Evolutionary conservation across 805 yeast genomes (phyloP), one percentile per base, ranked within the genome.

Genomic region (Myxozyma kluyveri): DNA sequence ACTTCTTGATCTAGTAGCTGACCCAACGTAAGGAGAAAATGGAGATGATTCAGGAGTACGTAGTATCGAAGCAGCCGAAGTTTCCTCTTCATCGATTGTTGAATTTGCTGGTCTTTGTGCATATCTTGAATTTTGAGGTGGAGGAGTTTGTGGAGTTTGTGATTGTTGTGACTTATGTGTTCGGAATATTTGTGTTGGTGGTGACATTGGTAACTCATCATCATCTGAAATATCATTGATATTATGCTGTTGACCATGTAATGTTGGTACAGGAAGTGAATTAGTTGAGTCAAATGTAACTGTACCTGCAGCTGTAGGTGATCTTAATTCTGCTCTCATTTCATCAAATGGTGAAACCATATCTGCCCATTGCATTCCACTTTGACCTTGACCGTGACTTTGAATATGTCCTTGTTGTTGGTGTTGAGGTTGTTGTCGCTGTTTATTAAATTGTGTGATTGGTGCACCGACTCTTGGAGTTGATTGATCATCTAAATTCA

Each of bases 331-430:
- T 12, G 33, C 36, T 12, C 53, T 39, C 44, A 54, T 31, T n/a
- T 51, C 59, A 12, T 54, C 59, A 47, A 51, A 54, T 27, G 56
- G 59, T 2, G 59, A 50, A 14, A 41, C 52, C 50, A 54, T 54
- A 18, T 45, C 41, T 3, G 59, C 59, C 59, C 59, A 54, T 18
- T 33, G 50, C 50, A 54, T 31, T 7, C 35, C 45, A 12, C 24
- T 12, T 14, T 26, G 24, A 4, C 22, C 27, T 12, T 44, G 31
- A 17, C 19, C 19, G 6, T n/a, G n/a, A n/a, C n/a, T n/a, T n/a
- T n/a, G n/a, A n/a, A n/a, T n/a, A n/a, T n/a, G n/a, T n/a, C n/a
- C n/a, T n/a, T n/a, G n/a, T n/a, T n/a, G n/a, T n/a, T n/a, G n/a
- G n/a, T n/a, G n/a, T n/a, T n/a, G n/a, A n/a, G n/a, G n/a, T 29